Evolutionary conservation across 805 yeast genomes (phyloP), one percentile per base, ranked within the genome.

Genomic region (Candida nitratophila): DNA sequence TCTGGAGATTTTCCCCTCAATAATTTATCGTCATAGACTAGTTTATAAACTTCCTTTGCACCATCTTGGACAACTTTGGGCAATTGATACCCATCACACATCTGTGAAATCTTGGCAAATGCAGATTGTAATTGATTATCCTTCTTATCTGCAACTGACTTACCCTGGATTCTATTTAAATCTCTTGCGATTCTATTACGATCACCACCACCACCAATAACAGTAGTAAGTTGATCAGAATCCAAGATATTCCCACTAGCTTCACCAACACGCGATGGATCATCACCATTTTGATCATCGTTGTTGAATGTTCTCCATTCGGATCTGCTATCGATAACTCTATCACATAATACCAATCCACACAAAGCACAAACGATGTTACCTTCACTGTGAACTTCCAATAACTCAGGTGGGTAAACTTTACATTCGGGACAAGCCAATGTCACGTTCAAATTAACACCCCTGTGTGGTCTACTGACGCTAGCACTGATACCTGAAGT

Each of bases 221-320:
- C 82, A 4, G 99, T 91, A 15, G 95, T 87, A 44, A 91, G 79
- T 63, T 90, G 95, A 54, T 86, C 91, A 19, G 95, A 85, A 58
- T 90, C 97, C 53, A 93, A 73, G 44, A 90, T 69, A 10, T 97
- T 96, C 60, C 90, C 90, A 16, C 89, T 82, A 5, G 97, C 97
- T 60, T 90, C 97, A 64, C 99, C 99, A 50, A 91, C 99, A 86
- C 99, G 98, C 52, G 93, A 83, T 4, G 99, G 99, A 63, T 91
- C 99, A 64, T 89, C 97, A 55, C 95, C 96, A 54, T 91, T 93
- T 63, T 91, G 98, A 64, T 91, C 99, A 63, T 91, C 99, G 60
- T 93, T 93, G 47, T 95, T 83, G 63, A 91, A 91, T 2, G 99
- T 93, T 71, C 99, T 86, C 99, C 99, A 91, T 71, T 91, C 99